Conservation (phyloP, 352 stramenopile species). For the Phytophthora pinifolia region DNA sequence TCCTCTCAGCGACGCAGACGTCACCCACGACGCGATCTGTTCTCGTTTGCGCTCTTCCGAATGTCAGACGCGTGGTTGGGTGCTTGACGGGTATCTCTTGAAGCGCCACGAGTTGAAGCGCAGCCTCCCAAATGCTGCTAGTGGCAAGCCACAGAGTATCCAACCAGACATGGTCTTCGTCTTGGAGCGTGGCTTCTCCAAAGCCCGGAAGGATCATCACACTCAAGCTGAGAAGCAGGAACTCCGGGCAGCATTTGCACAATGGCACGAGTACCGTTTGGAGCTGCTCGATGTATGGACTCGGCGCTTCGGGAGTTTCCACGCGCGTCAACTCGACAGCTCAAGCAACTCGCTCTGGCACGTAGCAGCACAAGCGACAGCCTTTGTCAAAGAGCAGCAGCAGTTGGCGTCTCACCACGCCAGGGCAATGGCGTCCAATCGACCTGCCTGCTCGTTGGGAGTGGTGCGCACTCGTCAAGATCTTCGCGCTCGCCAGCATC, state of each 20-base stretch:
- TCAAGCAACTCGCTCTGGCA: constrained; percentile 50
- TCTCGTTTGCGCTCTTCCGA: constrained; percentile 55
- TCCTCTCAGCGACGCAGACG: constrained; percentile 18
- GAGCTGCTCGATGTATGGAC: constrained; percentile 52
- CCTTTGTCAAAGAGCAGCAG: constrained; percentile 36
- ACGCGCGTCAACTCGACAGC: constrained; percentile 48
- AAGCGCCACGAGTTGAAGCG: constrained; percentile 32
- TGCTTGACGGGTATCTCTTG: constrained; percentile 58
- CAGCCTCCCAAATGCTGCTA: constrained; percentile 15
- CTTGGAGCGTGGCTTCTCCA: constrained; percentile 38
- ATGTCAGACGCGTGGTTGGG: constrained; percentile 59
- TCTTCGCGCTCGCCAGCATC: constrained; percentile 34
- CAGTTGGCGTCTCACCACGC: constrained; percentile 30
- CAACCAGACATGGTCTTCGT: constrained; percentile 55
- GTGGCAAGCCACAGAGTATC: constrained; percentile 21
- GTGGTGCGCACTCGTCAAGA: constrained; percentile 30
- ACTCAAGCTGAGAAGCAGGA: constrained; percentile 1
- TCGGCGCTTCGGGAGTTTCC: constrained; percentile 43
- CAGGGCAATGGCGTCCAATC: constrained; percentile 16
- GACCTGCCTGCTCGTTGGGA: constrained; percentile 25
- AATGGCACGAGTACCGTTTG: constrained; percentile 48
- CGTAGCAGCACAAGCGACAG: constrained; percentile 26
- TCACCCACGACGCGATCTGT: constrained; percentile 41
- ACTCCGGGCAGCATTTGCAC: constrained; percentile 29
- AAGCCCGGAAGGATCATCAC: constrained; percentile 28